Evolutionary conservation across 768 basidiomycete species (phyloP), one percentile per base, ranked within the genome.

Genomic region (Leccinum broughii): DNA sequence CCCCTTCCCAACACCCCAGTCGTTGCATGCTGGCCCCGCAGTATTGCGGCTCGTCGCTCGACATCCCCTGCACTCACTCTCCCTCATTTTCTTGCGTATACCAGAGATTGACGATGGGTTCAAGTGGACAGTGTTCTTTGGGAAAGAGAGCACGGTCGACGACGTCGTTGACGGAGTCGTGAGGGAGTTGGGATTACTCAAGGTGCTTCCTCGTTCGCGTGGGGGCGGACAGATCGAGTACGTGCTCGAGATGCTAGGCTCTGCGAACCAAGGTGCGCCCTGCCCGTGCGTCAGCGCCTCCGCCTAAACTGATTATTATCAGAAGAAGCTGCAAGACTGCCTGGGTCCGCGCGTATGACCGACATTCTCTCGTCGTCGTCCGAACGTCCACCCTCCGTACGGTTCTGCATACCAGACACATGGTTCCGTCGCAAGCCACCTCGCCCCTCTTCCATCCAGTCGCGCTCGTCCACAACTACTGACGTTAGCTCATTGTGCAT

Each of bases 71-170:
- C 34, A 34, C 34, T 80, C 79, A 0, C 48, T 88, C 22, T 72
- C 76, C 2, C 67, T 90, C 41, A 68, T 77, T 0, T 89, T 92
- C 72, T 71, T 81, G 48, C 85, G 89, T 50, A 83, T 93, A 15
- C 90, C 90, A 3, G 88, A 92, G 70, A 83, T 93, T 59, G 82
- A 87, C 54, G 92, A 93, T 65, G 87, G 80, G 2, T 92, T 87
- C 66, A 66, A 77, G 63, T 86, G 87, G 78, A 86, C 80, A 55
- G 64, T 84, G 44, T 94, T 86, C 72, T 77, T 93, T 57, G 83
- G 88, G 4, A 80, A 81, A 57, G 75, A 72, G 2, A 83, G 78
- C 51, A 84, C 83, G 4, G 84, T 86, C 3, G 70, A 76, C n/a
- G 82, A 87, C 48, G 77, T 85, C 15, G 69, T 90, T 51, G 74